Evolutionary conservation across 495 filamentous ascomycete genomes (phyloP), one percentile per base, ranked within the genome.

Genomic region (Stereocaulon alpinum): DNA sequence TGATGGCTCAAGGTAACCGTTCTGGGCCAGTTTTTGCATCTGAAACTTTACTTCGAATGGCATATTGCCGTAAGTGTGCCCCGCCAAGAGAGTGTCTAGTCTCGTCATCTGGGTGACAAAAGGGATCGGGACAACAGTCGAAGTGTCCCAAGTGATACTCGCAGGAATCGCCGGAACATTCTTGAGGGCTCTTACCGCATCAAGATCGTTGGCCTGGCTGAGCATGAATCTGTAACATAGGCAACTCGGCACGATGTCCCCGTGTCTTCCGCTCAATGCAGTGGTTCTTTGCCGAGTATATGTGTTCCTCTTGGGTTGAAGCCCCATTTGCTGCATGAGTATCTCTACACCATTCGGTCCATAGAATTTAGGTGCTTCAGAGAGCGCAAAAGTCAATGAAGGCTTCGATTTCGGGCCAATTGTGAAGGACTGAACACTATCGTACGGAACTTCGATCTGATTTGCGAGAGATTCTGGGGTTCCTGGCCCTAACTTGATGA

Each of bases 21-120:
- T 74, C 51, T 71, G 65, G 4, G 67, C 70, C 9, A 75, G 62
- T 27, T 59, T 71, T 30, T 75, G 71, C 5, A 74, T 59, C 27
- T 73, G 71, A 50, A 70, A 79, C 44, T 69, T 66, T 9, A 76
- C 29, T 0, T 64, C 69, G 53, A 76, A 79, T 4, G 73, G 69
- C 40, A 73, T 52, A 17, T 27, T 43, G 6, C 53, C 54, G 44
- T 67, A 66, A 12, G 55, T 50, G 11, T 2, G 30, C 15, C 29
- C 45, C 5, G 48, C 50, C 22, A 73, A 59, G n/a, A 59, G 64
- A 15, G 53, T 40, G 45, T 69, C 63, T 9, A 74, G 56, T 15
- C 47, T 17, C 3, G 55, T 40, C 32, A 69, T 58, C 44, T 66
- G 60, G 10, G 40, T 24, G 2, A 45, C 17, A 22, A 69, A 65